A percentile compares a stretch with the other conserved stretches of the same genome.
Evolutionary conservation across 768 basidiomycete species (phyloP).

Genomic region (Exsudoporus frostii): DNA sequence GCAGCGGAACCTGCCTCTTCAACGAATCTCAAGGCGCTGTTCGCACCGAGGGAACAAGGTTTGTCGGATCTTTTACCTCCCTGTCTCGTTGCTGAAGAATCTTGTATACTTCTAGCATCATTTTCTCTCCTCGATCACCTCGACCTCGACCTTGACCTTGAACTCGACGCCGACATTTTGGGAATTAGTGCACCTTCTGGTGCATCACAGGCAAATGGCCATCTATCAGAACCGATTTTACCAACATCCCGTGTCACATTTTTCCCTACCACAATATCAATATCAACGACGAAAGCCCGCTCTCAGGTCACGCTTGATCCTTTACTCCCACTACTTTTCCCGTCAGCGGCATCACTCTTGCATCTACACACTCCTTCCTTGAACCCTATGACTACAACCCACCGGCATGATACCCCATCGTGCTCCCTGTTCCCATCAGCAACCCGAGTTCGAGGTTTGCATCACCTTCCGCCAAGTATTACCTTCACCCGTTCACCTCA

Average conservation of each 20-base stretch:
- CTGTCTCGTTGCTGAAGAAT: not conserved
- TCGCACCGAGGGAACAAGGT: constrained; percentile 69
- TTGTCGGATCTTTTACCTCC: constrained; percentile 9
- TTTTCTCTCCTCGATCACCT: constrained; percentile 79
- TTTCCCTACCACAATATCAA: constrained; percentile 1
- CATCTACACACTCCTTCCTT: constrained; percentile 13
- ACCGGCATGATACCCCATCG: constrained; percentile 17
- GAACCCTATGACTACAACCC: not conserved
- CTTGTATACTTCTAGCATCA: constrained; percentile 37
- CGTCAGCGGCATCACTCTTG: constrained; percentile 33
- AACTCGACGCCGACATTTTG: constrained; percentile 57
- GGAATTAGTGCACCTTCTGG: constrained; percentile 19
- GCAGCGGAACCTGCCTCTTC: not conserved
- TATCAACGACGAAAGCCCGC: constrained; percentile 2
- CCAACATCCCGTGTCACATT: not conserved
- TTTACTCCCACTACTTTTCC: constrained; percentile 63
- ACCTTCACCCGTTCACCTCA: constrained; percentile 20
- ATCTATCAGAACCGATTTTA: constrained; percentile 1
- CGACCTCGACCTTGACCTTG: constrained; percentile 71
- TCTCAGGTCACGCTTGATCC: constrained; percentile 44
- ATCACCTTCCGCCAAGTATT: constrained; percentile 30
- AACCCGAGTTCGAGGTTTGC: constrained; percentile 47
- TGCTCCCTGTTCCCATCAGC: constrained; percentile 31
- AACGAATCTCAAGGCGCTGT: constrained; percentile 64
- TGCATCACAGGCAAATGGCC: not conserved